These are phyloP conservation scores for Tricholoma matsutake DNA, from an alignment of 768 basidiomycete species.

Conservation along the genomic window DNA sequence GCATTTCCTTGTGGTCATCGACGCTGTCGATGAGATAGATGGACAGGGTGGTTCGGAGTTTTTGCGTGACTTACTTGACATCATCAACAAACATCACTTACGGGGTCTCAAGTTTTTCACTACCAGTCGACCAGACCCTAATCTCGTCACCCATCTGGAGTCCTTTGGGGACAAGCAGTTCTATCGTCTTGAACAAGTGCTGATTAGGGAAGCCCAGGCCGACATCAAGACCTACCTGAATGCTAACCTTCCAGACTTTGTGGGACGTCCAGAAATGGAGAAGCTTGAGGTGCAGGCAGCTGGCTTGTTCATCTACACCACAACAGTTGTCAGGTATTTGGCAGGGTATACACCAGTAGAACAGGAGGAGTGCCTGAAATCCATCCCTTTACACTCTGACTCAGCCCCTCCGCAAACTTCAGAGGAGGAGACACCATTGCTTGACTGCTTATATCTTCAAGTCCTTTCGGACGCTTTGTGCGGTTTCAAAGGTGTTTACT, in stretches of 20 bases:
- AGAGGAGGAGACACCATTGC: no score
- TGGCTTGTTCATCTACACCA: slow-evolving; percentile 28
- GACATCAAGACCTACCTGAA: neutral
- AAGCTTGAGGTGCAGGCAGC: slow-evolving; percentile 12
- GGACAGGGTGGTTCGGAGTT: neutral
- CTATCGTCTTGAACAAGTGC: neutral
- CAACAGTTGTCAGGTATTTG: slow-evolving; percentile 21
- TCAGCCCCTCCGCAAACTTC: no score
- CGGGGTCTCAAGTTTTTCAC: neutral
- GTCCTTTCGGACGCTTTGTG: no score
- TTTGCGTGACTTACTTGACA: neutral
- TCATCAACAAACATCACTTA: neutral
- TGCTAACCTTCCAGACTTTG: neutral
- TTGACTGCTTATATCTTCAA: no score
- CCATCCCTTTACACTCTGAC: no score
- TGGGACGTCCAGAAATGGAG: neutral
- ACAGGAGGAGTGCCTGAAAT: neutral
- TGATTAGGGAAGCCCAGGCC: neutral
- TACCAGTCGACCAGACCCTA: neutral
- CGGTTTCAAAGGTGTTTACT: no score
- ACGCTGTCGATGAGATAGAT: neutral
- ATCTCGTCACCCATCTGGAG: neutral
- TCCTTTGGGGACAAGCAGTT: neutral
- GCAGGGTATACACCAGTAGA: neutral
- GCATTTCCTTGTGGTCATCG: neutral